Base-by-base conservation (phyloP, 192 early-diverging fungal genomes). In the Linnemannia zychae region DNA sequence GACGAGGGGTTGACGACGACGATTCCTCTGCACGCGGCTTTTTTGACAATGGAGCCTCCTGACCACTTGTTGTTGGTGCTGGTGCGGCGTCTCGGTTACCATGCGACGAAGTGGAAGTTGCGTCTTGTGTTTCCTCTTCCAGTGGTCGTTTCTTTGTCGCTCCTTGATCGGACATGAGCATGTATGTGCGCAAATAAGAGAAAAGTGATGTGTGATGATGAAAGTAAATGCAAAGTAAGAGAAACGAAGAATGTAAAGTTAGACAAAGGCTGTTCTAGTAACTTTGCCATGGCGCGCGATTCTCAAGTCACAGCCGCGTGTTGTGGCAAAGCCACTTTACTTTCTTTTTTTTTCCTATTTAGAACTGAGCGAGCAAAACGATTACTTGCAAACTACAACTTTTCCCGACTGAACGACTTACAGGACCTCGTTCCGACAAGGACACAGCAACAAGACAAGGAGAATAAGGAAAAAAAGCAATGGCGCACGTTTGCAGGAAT, bases 81-180 rank as follows among this genome's bases (percentile, higher is more conserved):
- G 67, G 17, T 74, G 70, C 22, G 47, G 44, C 46, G 46, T 44
- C 12, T 50, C 22, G 3, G 40, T 44, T 22, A 17, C 57, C 57
- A 63, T 63, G 1, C 12, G 57, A 31, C 28, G 12, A 28, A 3
- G 57, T 15, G 24, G 37, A 17, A 13, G 50, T 17, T 18, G 53
- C 17, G 24, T 65, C 57, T 15, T 40, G 77, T 63, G 40, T 31
- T 48, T 72, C 63, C 17, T 73, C 68, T 12, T 82, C 81, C 15
- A 73, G 49, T 6, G 74, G 75, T 49, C 81, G 63, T 65, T 82
- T 82, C 65, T 36, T 76, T 24, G 53, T 52, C 34, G 72, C 13
- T 34, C 77, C 75, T 38, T 66, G 46, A 24, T 71, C 75, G 13
- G 75, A 72, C 74, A 82, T 82, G 34, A 20, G 24, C 20, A 1